Evolutionary conservation across 2,329 filamentous ascomycete species (phyloP).

Genomic region (Aspergillus piperis): DNA sequence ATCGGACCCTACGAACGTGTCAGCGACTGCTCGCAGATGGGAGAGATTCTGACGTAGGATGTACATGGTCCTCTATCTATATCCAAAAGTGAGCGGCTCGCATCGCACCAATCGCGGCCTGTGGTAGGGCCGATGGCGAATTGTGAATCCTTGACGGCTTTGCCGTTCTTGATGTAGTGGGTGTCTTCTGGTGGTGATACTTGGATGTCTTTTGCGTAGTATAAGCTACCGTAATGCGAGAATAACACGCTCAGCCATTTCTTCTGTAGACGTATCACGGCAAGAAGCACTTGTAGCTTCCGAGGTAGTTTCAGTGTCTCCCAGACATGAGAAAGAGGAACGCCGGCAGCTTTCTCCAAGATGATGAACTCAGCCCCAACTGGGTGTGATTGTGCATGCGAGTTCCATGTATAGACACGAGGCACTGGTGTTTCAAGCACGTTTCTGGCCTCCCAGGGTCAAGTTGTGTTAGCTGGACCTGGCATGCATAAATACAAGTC

Average conservation of each 20-base stretch:
- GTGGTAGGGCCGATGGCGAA: constrained; percentile 32
- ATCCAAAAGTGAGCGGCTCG: constrained; percentile 26
- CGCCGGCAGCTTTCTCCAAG: constrained; percentile 27
- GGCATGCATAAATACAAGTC: not conserved
- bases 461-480: constrained; percentile 16
- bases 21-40: constrained; percentile 17
- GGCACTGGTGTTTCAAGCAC: constrained; percentile 24
- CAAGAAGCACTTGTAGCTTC: constrained; percentile 30
- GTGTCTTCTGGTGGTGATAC: constrained; percentile 12
- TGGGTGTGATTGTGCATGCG: constrained; percentile 20
- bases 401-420: constrained; percentile 26
- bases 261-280: constrained; percentile 29
- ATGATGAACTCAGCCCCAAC: constrained; percentile 26
- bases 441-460: constrained; percentile 24
- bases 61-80: constrained; percentile 32
- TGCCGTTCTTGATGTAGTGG: constrained; percentile 27
- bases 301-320: constrained; percentile 23
- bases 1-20: constrained; percentile 27
- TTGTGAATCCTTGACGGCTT: constrained; percentile 18
- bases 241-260: constrained; percentile 32
- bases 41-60: constrained; percentile 9
- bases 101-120: constrained; percentile 31
- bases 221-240: constrained; percentile 33
- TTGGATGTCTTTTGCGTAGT: constrained; percentile 27
- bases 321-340: constrained; percentile 30